Conservation (phyloP, 768 basidiomycete species). For the Pleurotus eryngii region DNA sequence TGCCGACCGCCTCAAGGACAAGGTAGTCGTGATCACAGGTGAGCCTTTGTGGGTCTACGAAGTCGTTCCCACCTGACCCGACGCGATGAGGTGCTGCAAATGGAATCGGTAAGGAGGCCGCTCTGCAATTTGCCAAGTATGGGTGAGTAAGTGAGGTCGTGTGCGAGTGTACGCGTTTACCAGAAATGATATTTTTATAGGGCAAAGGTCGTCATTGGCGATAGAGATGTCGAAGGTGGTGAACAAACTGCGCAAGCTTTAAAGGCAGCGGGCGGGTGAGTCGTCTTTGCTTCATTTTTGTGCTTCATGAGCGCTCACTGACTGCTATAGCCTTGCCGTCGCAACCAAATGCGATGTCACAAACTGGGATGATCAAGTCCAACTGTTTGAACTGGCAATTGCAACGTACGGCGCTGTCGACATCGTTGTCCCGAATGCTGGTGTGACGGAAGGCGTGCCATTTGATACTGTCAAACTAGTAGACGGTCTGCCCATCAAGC, state of each 20-base stretch:
- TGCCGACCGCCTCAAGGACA: conserved; percentile 37
- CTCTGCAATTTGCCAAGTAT: conserved; percentile 46
- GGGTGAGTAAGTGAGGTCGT: conserved; percentile 31
- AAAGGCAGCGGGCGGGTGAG: conserved; percentile 40
- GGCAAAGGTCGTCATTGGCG: conserved; percentile 53
- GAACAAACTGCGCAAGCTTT: conserved; percentile 39
- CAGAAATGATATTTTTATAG: conserved; percentile 25
- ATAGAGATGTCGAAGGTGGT: conserved; percentile 39
- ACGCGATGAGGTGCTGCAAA: conserved; percentile 39
- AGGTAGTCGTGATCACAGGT: conserved; percentile 56
- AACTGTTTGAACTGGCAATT: conserved; percentile 48
- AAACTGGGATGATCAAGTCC: conserved; percentile 50
- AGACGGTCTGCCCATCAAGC: conserved; percentile 41
- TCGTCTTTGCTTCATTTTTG: not conserved
- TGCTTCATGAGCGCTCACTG: not conserved
- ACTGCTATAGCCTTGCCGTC: conserved; percentile 33
- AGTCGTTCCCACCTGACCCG: not conserved
- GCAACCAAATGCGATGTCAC: conserved; percentile 47
- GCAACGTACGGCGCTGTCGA: conserved; percentile 46
- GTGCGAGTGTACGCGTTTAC: not conserved
- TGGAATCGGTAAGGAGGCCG: conserved; percentile 53
- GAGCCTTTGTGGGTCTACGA: not conserved
- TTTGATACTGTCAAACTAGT: conserved; percentile 28
- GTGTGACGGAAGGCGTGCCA: conserved; percentile 33
- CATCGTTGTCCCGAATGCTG: conserved; percentile 55